These are phyloP conservation scores for Pulveroboletus sp. DNA, from an alignment of 768 basidiomycete genomes.

Conservation along the genomic window DNA sequence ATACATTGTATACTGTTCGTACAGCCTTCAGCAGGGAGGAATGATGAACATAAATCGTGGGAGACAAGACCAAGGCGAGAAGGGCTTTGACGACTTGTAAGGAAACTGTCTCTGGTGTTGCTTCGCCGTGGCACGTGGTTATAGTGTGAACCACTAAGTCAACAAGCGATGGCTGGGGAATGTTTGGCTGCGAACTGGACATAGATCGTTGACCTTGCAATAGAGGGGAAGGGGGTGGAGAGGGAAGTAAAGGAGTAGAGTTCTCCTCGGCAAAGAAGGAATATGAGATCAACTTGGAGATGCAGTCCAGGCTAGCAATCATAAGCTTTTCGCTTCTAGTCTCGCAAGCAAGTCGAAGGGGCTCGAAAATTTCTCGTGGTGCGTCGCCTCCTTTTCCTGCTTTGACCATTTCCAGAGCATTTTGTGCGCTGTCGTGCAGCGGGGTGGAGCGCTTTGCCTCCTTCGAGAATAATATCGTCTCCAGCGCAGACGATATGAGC, in stretches of 20 bases:
- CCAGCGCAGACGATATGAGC: constrained; percentile 78
- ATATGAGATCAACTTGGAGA: constrained; percentile 95
- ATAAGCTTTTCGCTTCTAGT: constrained; percentile 89
- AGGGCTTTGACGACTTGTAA: constrained; percentile 96
- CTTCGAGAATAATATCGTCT: constrained; percentile 80
- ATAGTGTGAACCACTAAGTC: constrained; percentile 95
- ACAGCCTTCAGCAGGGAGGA: constrained; percentile 94
- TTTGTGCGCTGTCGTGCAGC: constrained; percentile 79
- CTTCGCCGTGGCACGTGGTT: constrained; percentile 85
- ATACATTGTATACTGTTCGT: constrained; percentile 97
- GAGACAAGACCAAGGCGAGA: constrained; percentile 81
- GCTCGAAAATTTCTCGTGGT: constrained; percentile 90
- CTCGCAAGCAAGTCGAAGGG: constrained; percentile 94
- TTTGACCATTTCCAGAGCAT: constrained; percentile 77
- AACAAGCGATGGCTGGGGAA: constrained; percentile 71
- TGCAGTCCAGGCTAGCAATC: constrained; percentile 96
- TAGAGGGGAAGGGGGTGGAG: constrained; percentile 74
- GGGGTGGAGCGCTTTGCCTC: constrained; percentile 80
- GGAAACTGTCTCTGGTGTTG: constrained; percentile 85
- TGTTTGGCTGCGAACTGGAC: constrained; percentile 43
- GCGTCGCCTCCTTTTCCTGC: constrained; percentile 67
- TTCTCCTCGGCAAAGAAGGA: constrained; percentile 86
- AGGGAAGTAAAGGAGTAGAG: constrained; percentile 44
- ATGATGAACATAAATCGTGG: constrained; percentile 87
- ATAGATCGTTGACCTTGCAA: constrained; percentile 39